Evolutionary conservation across 148 eudicot genomes (phyloP).

Genomic region (Rhododendron griersonianum): DNA sequence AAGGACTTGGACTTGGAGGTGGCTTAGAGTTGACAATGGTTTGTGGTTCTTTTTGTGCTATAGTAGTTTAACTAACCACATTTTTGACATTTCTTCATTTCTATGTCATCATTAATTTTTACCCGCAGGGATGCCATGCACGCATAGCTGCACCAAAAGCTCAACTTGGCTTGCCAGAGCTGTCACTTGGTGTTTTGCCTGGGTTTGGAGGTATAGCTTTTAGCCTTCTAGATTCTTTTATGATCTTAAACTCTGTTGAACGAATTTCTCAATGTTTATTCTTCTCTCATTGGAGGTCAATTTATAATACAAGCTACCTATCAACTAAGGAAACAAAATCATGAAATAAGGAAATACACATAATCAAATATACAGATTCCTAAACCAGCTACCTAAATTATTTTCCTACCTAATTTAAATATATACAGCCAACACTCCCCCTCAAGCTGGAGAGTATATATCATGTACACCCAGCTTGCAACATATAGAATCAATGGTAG

Average conservation of each 20-base stretch:
- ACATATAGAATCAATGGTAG: no score
- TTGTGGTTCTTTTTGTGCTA: constrained; percentile 21
- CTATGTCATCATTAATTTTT: constrained; percentile 10
- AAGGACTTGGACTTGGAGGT: constrained; percentile 95
- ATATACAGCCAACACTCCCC: no score
- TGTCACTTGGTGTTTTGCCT: constrained; percentile 85
- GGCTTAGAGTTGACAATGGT: constrained; percentile 94
- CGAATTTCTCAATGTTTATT: no score
- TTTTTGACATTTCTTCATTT: background rate
- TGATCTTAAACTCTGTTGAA: background rate
- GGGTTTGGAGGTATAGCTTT: constrained; percentile 68
- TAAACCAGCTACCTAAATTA: no score
- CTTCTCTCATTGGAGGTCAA: no score
- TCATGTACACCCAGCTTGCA: no score
- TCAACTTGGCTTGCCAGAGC: constrained; percentile 89
- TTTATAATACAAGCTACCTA: no score
- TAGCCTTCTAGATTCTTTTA: background rate
- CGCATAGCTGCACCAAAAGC: constrained; percentile 77
- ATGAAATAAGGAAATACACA: no score
- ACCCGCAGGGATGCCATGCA: constrained; percentile 79
- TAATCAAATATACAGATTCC: no score
- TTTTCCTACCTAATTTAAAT: no score
- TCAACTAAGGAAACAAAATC: no score
- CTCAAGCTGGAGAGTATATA: no score
- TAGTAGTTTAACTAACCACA: background rate